Evolutionary conservation across 106 monocot genomes (phyloP), one percentile per base, ranked within the genome.

Genomic region (Alisma plantagoaquatica): DNA sequence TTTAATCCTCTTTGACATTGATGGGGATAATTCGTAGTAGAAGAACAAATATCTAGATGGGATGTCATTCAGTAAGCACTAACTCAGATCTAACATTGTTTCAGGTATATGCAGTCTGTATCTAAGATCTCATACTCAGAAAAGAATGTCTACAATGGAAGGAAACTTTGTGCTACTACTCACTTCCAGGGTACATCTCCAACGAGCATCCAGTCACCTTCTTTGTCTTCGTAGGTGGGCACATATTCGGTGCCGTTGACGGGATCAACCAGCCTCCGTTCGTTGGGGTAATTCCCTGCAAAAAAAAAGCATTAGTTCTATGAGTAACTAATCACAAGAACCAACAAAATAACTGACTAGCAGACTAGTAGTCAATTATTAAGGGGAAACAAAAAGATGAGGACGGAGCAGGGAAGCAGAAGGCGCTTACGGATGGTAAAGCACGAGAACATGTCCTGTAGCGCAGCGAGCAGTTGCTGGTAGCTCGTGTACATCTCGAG

Each of bases 131-230:
- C n/a, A n/a, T n/a, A n/a, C n/a, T n/a, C n/a, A n/a, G n/a, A n/a
- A n/a, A n/a, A n/a, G n/a, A n/a, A n/a, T n/a, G n/a, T n/a, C n/a
- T n/a, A n/a, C n/a, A 2, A n/a, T n/a, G n/a, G n/a, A n/a, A n/a
- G n/a, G n/a, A n/a, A n/a, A n/a, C n/a, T n/a, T n/a, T n/a, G n/a
- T n/a, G n/a, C n/a, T n/a, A n/a, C n/a, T n/a, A 65, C 78, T 77
- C 65, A 91, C 91, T 85, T 91, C 91, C 91, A 91, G 1, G 91
- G 91, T 18, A 91, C 91, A 47, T 91, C 91, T 1, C 91, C 91
- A 21, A 86, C 78, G 7, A 91, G 72, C 91, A 91, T 91, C 91
- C 91, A 91, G 70, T 91, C 91, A 3, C 91, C 91, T 33, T 91
- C 91, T 61, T 78, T 91, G 57, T 91, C 91, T 61, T 91, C 86